Conservation (phyloP, 345 rosid species). For the Geranium brycei region DNA sequence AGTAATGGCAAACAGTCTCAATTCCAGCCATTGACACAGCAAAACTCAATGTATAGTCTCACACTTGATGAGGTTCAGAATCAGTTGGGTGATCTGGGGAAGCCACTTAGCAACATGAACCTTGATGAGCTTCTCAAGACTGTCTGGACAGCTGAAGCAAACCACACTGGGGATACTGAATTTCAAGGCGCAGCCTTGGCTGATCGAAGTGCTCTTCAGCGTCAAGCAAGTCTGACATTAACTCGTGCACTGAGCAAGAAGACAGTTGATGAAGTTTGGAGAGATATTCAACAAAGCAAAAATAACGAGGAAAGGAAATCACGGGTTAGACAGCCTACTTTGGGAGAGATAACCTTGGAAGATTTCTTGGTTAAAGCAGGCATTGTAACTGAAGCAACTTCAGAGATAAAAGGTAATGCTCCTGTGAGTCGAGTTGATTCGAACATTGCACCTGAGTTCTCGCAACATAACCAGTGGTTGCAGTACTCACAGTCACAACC, state of each 20-base stretch:
- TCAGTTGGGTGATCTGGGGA: slow-evolving; percentile 81
- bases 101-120: slow-evolving; percentile 86
- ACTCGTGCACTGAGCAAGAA: slow-evolving; percentile 64
- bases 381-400: slow-evolving; percentile 57
- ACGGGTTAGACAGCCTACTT: slow-evolving; percentile 62
- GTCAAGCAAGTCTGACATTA: slow-evolving; percentile 58
- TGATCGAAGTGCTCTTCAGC: slow-evolving; percentile 39
- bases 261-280: slow-evolving; percentile 98
- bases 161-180: slow-evolving; percentile 35
- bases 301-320: slow-evolving; percentile 39
- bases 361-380: slow-evolving; percentile 92
- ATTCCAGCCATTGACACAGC: slow-evolving; percentile 50
- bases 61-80: slow-evolving; percentile 90
- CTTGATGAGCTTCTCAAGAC: slow-evolving; percentile 89
- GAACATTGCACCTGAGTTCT: background rate
- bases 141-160: slow-evolving; percentile 72
- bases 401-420: slow-evolving; percentile 26
- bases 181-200: slow-evolving; percentile 28
- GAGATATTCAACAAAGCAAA: slow-evolving; percentile 77
- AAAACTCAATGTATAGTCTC: slow-evolving; percentile 70
- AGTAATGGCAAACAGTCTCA: slow-evolving; percentile 47
- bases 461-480: slow-evolving; percentile 11
- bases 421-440: slow-evolving; percentile 19
- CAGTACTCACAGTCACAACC: slow-evolving; percentile 2
- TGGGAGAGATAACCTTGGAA: slow-evolving; percentile 97